These are phyloP conservation scores for Thermothelomyces thermophilus DNA, from an alignment of 2,329 filamentous ascomycete genomes.

Conservation along the genomic window DNA sequence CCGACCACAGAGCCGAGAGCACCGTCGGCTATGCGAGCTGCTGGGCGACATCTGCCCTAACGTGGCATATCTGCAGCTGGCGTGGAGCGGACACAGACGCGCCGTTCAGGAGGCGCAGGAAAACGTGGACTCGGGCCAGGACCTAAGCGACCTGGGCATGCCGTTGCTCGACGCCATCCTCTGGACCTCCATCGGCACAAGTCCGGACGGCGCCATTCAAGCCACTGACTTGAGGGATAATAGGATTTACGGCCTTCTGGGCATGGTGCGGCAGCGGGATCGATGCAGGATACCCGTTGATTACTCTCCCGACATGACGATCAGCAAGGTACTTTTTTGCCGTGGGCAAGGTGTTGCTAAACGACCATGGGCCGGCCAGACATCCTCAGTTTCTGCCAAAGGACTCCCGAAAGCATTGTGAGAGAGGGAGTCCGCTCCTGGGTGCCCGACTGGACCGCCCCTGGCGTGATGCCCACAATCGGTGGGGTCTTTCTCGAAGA, in stretches of 20 bases:
- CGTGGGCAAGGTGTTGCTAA: not conserved
- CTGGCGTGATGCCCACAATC: not conserved
- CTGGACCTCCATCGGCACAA: not conserved
- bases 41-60: slow-evolving; percentile 1
- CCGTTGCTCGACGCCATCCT: slow-evolving; percentile 1
- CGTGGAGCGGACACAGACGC: not conserved
- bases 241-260: slow-evolving; percentile 6
- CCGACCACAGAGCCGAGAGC: slow-evolving; percentile 3
- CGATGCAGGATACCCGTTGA: slow-evolving; percentile 4
- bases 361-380: slow-evolving; percentile 5
- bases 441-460: slow-evolving; percentile 7
- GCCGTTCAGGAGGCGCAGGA: not conserved
- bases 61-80: slow-evolving; percentile 1
- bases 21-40: slow-evolving; percentile 1
- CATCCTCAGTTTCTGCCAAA: slow-evolving; percentile 6
- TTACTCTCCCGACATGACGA: slow-evolving; percentile 1
- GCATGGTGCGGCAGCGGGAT: not conserved
- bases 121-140: not conserved
- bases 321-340: slow-evolving; percentile 5
- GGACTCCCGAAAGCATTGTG: not conserved
- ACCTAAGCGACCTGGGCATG: not conserved
- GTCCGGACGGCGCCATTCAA: not conserved
- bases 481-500: not conserved
- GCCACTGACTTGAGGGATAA: slow-evolving; percentile 2
- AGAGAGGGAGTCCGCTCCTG: not conserved